These are phyloP conservation scores for Cladobotryum mycophilum DNA, from an alignment of 2,329 filamentous ascomycete genomes.

Conservation along the genomic window DNA sequence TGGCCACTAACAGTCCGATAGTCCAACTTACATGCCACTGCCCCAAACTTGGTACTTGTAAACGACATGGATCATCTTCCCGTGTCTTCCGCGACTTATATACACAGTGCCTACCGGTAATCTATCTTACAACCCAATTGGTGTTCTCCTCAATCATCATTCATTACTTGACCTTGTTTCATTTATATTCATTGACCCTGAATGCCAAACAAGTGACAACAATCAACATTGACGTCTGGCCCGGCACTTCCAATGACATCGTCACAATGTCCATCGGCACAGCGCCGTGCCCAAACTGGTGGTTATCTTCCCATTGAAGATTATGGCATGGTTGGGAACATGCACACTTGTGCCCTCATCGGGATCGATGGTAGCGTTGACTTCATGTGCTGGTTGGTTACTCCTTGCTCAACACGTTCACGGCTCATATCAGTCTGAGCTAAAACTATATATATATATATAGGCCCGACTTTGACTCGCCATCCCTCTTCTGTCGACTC, in stretches of 20 bases:
- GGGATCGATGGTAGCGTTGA: slow-evolving; percentile 69
- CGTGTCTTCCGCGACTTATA: too few relatives aligned
- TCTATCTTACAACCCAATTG: too few relatives aligned
- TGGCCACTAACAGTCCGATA: too few relatives aligned
- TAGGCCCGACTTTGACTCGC: slow-evolving; percentile 74
- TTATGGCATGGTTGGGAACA: slow-evolving; percentile 75
- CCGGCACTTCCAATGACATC: slow-evolving; percentile 22
- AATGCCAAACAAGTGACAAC: too few relatives aligned
- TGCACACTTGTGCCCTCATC: slow-evolving; percentile 71
- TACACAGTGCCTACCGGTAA: too few relatives aligned
- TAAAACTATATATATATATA: not conserved
- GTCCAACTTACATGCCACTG: too few relatives aligned
- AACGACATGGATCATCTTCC: too few relatives aligned
- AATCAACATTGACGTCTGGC: too few relatives aligned
- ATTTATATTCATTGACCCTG: too few relatives aligned
- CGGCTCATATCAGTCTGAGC: not conserved
- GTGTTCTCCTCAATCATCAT: too few relatives aligned
- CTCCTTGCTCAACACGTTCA: not conserved
- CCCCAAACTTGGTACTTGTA: too few relatives aligned
- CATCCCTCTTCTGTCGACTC: slow-evolving; percentile 67
- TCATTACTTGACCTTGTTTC: too few relatives aligned
- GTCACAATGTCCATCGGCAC: slow-evolving; percentile 24
- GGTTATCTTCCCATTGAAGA: slow-evolving; percentile 63
- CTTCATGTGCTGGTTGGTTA: slow-evolving; percentile 66
- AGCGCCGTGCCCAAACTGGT: slow-evolving; percentile 30